phyloP scores from a whole-genome alignment of 1,284 basidiomycete genomes.

The Psilocybe mexicana region DNA sequence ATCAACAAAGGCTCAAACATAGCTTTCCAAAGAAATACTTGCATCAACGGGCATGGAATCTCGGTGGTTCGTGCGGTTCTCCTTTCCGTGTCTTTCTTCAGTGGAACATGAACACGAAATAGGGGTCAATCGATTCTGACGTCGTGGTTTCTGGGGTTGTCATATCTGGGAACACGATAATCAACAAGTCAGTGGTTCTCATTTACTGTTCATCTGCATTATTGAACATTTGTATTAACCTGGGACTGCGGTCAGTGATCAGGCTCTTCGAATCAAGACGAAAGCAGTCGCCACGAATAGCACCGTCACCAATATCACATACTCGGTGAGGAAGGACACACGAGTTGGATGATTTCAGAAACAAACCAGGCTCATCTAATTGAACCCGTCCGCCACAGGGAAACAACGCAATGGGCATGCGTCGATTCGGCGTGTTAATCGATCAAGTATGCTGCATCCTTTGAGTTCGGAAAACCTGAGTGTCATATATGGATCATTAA shows the following conservation, averaged over 20 bases:
- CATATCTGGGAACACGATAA: slow-evolving; percentile 53
- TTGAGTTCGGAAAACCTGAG: not conserved
- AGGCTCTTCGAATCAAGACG: slow-evolving; percentile 52
- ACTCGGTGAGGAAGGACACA: slow-evolving; percentile 29
- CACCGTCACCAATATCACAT: slow-evolving; percentile 43
- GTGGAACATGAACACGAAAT: not conserved
- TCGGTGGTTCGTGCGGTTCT: slow-evolving; percentile 43
- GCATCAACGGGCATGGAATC: slow-evolving; percentile 59
- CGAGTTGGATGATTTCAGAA: slow-evolving; percentile 4
- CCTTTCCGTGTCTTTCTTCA: not conserved
- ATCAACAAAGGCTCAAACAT: slow-evolving; percentile 61
- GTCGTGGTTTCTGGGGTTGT: slow-evolving; percentile 41
- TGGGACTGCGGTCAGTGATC: slow-evolving; percentile 30
- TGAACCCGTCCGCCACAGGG: slow-evolving; percentile 28
- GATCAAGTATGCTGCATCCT: slow-evolving; percentile 29
- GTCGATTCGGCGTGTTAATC: slow-evolving; percentile 46
- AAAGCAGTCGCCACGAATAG: slow-evolving; percentile 38
- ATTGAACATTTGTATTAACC: not conserved
- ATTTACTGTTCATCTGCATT: not conserved
- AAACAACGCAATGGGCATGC: slow-evolving; percentile 43
- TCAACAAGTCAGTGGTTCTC: slow-evolving; percentile 35
- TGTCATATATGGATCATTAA: not conserved
- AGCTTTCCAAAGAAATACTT: slow-evolving; percentile 52
- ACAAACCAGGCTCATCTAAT: not conserved
- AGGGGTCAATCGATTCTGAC: not conserved